Conservation (phyloP, 805 yeast genomes). For the Candida xyloterini region DNA sequence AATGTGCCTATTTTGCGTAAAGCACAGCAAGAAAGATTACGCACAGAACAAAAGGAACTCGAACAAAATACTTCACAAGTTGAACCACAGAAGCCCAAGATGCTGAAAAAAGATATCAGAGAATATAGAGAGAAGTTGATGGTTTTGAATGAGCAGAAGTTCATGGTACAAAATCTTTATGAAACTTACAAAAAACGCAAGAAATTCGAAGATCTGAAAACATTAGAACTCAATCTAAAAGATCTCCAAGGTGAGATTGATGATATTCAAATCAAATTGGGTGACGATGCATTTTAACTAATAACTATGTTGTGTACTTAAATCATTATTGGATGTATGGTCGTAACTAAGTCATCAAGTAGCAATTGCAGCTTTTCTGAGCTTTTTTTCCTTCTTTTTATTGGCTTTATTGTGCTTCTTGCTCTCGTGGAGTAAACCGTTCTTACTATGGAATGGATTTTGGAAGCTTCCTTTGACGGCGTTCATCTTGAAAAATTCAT, state of each 20-base stretch:
- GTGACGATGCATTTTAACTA: conserved; percentile 42
- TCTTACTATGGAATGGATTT: conserved; percentile 68
- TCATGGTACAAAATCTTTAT: conserved; percentile 63
- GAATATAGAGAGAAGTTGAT: conserved; percentile 68
- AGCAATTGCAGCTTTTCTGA: conserved; percentile 15
- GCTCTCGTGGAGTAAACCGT: conserved; percentile 55
- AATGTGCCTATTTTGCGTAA: conserved; percentile 62
- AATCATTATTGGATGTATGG: not conserved
- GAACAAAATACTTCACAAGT: conserved; percentile 1
- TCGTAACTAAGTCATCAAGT: not conserved
- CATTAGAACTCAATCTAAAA: conserved; percentile 53
- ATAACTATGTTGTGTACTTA: too few relatives aligned
- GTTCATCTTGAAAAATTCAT: conserved; percentile 76
- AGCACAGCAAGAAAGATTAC: conserved; percentile 40
- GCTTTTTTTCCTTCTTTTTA: conserved; percentile 24
- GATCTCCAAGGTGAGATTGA: conserved; percentile 54
- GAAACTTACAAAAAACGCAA: conserved; percentile 60
- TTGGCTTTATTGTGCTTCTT: conserved; percentile 69
- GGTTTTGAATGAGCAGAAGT: conserved; percentile 84
- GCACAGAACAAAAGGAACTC: conserved; percentile 12
- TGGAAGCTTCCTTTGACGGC: conserved; percentile 59
- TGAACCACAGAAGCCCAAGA: conserved; percentile 22
- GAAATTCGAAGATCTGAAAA: conserved; percentile 70
- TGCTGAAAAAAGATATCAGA: conserved; percentile 54
- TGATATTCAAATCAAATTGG: conserved; percentile 48